Percentiles rank a stretch among this genome's conserved stretches.
Conservation (phyloP, 768 basidiomycete genomes). For the Dendrothele bispora region DNA sequence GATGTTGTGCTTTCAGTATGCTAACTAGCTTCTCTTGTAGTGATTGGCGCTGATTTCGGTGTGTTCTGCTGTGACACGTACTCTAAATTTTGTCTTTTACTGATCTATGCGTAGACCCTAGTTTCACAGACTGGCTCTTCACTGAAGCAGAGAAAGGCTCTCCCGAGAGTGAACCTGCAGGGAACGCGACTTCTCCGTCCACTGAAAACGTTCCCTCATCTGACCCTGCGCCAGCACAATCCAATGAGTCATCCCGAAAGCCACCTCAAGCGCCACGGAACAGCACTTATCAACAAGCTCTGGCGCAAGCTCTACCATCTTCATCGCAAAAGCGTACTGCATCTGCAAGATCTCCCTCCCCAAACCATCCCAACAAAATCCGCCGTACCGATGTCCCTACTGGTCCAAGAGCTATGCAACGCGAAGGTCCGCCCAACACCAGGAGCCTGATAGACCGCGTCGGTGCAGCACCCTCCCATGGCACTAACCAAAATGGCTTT, state of each 20-base stretch:
- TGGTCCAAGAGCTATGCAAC: slow-evolving; percentile 82
- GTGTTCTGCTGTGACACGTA: slow-evolving; percentile 21
- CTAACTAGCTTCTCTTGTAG: slow-evolving; percentile 24
- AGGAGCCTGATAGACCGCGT: slow-evolving; percentile 82
- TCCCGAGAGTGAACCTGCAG: slow-evolving; percentile 47
- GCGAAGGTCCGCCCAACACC: slow-evolving; percentile 39
- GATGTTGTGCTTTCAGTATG: background rate
- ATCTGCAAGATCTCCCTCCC: slow-evolving; percentile 68
- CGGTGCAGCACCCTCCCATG: slow-evolving; percentile 58
- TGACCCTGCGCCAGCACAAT: slow-evolving; percentile 24
- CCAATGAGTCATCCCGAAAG: slow-evolving; percentile 42
- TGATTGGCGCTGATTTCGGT: slow-evolving; percentile 86
- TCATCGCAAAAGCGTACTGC: slow-evolving; percentile 63
- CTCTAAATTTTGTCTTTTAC: background rate
- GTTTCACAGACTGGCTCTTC: slow-evolving; percentile 91
- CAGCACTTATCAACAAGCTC: slow-evolving; percentile 71
- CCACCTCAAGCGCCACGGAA: slow-evolving; percentile 50
- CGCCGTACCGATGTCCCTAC: slow-evolving; percentile 78
- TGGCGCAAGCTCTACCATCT: slow-evolving; percentile 62
- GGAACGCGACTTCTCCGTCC: slow-evolving; percentile 33
- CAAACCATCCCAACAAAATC: slow-evolving; percentile 64
- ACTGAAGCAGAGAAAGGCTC: slow-evolving; percentile 72
- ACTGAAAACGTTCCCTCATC: slow-evolving; percentile 19
- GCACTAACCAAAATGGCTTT: slow-evolving; percentile 38
- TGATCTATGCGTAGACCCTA: slow-evolving; percentile 50